A percentile compares a stretch with the other conserved stretches of the same genome.
phyloP scores from a whole-genome alignment of 2,329 filamentous ascomycete genomes.

The Hypoxylon sp. region DNA sequence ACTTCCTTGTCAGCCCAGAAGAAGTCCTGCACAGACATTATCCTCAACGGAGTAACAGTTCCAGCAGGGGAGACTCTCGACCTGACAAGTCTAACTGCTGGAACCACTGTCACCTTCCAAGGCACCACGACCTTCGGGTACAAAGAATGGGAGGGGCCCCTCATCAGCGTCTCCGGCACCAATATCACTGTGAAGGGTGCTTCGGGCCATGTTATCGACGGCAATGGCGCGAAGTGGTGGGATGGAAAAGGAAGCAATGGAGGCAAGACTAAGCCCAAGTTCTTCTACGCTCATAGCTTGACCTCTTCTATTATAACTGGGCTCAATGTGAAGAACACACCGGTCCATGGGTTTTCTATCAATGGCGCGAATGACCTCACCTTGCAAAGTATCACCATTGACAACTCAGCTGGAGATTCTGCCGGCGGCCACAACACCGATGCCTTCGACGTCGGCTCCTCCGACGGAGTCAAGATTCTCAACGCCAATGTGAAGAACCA shows the following conservation, averaged over 20 bases:
- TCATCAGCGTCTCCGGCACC: slow-evolving; percentile 72
- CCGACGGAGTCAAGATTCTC: slow-evolving; percentile 64
- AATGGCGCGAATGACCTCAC: slow-evolving; percentile 61
- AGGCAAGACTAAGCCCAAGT: slow-evolving; percentile 74
- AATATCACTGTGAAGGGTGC: slow-evolving; percentile 68
- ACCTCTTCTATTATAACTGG: slow-evolving; percentile 64
- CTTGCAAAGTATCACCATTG: slow-evolving; percentile 67
- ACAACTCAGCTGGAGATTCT: slow-evolving; percentile 69
- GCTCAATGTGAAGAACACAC: slow-evolving; percentile 68
- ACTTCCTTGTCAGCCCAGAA: slow-evolving; percentile 12
- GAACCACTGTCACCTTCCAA: slow-evolving; percentile 67
- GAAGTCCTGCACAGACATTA: slow-evolving; percentile 55
- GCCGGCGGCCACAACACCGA: slow-evolving; percentile 68
- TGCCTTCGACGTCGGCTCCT: slow-evolving; percentile 65
- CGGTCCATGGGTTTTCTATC: slow-evolving; percentile 66
- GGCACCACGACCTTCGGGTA: slow-evolving; percentile 78
- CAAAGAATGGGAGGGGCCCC: slow-evolving; percentile 74
- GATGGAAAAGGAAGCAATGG: slow-evolving; percentile 72
- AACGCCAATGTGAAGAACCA: slow-evolving; percentile 69
- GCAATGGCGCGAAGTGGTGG: slow-evolving; percentile 72
- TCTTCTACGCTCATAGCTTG: slow-evolving; percentile 70
- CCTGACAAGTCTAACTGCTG: slow-evolving; percentile 45
- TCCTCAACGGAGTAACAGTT: slow-evolving; percentile 67
- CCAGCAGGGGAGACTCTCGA: slow-evolving; percentile 72
- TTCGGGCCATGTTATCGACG: slow-evolving; percentile 67